phyloP scores from a whole-genome alignment of 2,329 filamentous ascomycete genomes.

The Stromatinia cepivora region DNA sequence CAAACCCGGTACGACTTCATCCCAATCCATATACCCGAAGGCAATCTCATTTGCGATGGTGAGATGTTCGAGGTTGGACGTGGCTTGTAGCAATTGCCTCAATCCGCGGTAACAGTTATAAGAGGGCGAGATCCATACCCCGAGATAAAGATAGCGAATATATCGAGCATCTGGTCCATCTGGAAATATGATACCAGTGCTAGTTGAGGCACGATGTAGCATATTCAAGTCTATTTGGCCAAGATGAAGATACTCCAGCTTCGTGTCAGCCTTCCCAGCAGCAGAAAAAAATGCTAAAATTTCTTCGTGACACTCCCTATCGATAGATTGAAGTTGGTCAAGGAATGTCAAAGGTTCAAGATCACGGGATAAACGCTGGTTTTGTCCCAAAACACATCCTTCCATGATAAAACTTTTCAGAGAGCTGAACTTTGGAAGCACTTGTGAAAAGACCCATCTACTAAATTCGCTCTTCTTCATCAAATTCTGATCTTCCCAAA shows the following conservation, averaged over 20 bases:
- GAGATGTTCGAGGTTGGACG: background rate
- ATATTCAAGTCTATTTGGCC: rapidly evolving
- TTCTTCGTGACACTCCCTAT: background rate
- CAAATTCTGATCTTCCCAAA: background rate
- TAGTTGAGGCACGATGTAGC: background rate
- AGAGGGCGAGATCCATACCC: too few species aligned
- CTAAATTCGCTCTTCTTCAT: background rate
- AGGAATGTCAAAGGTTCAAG: background rate
- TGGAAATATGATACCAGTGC: background rate
- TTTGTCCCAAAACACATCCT: rapidly evolving
- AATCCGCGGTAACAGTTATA: background rate
- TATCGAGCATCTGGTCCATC: background rate
- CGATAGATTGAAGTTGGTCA: rapidly evolving
- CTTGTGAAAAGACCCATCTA: background rate
- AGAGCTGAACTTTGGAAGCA: background rate
- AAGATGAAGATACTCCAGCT: background rate
- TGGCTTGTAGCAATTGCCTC: background rate
- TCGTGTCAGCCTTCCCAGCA: background rate
- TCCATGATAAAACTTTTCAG: background rate
- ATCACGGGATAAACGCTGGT: background rate
- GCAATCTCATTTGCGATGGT: rapidly evolving
- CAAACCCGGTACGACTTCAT: background rate
- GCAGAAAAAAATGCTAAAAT: background rate
- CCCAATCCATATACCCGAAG: background rate
- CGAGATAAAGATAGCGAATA: background rate